Conservation (phyloP, 768 basidiomycete genomes). For the Pleurotus tuber-regium region DNA sequence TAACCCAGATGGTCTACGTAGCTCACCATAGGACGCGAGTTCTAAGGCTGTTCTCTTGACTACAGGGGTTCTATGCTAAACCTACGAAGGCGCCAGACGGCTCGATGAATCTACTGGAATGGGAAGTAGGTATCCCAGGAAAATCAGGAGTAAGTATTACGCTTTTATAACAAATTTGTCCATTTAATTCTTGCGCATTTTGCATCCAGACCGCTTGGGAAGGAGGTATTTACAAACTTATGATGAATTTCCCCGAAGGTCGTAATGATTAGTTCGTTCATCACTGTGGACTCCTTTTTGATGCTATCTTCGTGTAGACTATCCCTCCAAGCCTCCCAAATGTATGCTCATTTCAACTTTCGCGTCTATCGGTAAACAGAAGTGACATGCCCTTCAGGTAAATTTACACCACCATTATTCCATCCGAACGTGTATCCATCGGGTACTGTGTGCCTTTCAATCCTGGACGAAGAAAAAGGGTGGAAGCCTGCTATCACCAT, state of each 20-base stretch:
- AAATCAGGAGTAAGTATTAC: slow-evolving; percentile 69
- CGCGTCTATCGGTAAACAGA: neutral
- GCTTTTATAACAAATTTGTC: slow-evolving; percentile 15
- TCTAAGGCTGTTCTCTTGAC: slow-evolving; percentile 13
- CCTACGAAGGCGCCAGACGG: slow-evolving; percentile 89
- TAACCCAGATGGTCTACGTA: neutral
- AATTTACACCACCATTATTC: slow-evolving; percentile 94
- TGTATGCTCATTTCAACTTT: slow-evolving; percentile 46
- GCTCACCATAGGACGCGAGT: slow-evolving; percentile 6
- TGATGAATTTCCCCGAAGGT: slow-evolving; percentile 98
- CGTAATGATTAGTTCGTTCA: neutral
- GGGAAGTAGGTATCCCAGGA: slow-evolving; percentile 99
- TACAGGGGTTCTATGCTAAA: slow-evolving; percentile 94
- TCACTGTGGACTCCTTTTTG: neutral
- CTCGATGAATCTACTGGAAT: slow-evolving; percentile 94
- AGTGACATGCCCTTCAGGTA: slow-evolving; percentile 52
- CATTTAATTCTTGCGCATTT: slow-evolving; percentile 9
- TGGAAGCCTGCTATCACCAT: slow-evolving; percentile 99
- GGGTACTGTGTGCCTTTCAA: slow-evolving; percentile 96
- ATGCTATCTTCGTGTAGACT: slow-evolving; percentile 53
- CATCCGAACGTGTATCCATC: slow-evolving; percentile 99
- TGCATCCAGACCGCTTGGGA: slow-evolving; percentile 88
- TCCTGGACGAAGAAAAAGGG: slow-evolving; percentile 96
- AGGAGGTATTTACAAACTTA: slow-evolving; percentile 89
- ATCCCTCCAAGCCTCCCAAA: slow-evolving; percentile 93